These are phyloP conservation scores for Cryphonectria japonica DNA, from an alignment of 2,329 filamentous ascomycete genomes.

Conservation along the genomic window DNA sequence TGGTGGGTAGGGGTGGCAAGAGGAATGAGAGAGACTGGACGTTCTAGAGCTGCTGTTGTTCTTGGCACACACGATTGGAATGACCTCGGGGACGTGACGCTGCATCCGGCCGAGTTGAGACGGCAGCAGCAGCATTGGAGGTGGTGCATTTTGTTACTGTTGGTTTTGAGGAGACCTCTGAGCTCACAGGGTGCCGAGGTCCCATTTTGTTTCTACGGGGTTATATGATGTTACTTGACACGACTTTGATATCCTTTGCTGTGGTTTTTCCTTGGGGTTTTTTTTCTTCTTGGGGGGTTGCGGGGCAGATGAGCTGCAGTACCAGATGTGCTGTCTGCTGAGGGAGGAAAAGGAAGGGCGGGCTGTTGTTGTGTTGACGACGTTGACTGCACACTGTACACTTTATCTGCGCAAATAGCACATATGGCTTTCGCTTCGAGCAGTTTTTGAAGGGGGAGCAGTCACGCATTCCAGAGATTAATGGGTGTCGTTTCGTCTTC, in stretches of 20 bases:
- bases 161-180: neutral
- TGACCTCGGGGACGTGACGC: neutral
- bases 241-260: slow-evolving; percentile 19
- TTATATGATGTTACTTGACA: neutral
- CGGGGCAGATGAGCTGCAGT: neutral
- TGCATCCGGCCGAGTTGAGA: neutral
- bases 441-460: neutral
- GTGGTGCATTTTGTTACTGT: neutral
- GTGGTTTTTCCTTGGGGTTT: neutral
- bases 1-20: slow-evolving; percentile 17
- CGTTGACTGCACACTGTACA: neutral
- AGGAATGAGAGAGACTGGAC: slow-evolving; percentile 11
- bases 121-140: slow-evolving; percentile 4
- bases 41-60: neutral
- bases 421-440: neutral
- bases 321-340: neutral
- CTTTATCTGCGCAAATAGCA: slow-evolving; percentile 10
- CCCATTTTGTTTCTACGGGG: neutral
- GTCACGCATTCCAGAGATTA: neutral
- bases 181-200: neutral
- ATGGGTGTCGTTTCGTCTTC: no score
- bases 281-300: neutral
- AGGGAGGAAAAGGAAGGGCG: neutral
- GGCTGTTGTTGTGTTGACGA: no score
- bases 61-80: neutral